Base-by-base conservation (phyloP, 2,329 filamentous ascomycete species). In the Fusarium nodosum region DNA sequence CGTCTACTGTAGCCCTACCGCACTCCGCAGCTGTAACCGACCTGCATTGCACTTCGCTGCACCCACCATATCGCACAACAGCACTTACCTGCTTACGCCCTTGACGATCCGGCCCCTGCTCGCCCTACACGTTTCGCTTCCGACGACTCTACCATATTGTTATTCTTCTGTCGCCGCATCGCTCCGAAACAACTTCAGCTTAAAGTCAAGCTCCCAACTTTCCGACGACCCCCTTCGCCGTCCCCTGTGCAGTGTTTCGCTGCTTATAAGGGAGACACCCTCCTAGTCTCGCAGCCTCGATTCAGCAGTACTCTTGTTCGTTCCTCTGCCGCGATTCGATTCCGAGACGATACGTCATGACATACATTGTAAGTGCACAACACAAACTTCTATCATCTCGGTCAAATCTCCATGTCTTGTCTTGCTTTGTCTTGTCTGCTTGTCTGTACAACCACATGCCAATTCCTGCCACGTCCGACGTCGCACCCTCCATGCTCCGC, bases 361-460 rank as follows among this genome's bases (percentile, higher is more conserved):
- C 78, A 75, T 79, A 79, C 72, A 80, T 80, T 77, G 78, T 80
- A 76, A 80, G 78, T 80, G 52, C 57, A 55, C 53, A 61, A 50
- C 53, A 60, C 55, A 70, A 68, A 64, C 44, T 54, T 58, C 45
- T 55, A 52, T 52, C n/a, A 28, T 52, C 46, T 61, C 59, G 65
- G n/a, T 26, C 61, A 60, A 64, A 62, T 56, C 52, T 69, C 67
- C 54, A 51, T 59, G 50, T 53, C 58, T 54, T 53, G 51, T 58
- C 59, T 51, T 50, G 46, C 36, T 28, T 38, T 61, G 47, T 57
- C 58, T 51, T 31, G 38, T 31, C 34, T 53, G 47, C 39, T 46
- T 46, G 31, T 30, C 55, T 51, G 61, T 66, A 50, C 61, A 53
- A 55, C 68, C 69, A 63, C 66, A 65, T 63, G 66, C 69, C 56